Percentiles rank a stretch among this genome's conserved stretches.
Evolutionary conservation across 352 stramenopile genomes (phyloP).

Genomic region (Phytopythium kandeliae): DNA sequence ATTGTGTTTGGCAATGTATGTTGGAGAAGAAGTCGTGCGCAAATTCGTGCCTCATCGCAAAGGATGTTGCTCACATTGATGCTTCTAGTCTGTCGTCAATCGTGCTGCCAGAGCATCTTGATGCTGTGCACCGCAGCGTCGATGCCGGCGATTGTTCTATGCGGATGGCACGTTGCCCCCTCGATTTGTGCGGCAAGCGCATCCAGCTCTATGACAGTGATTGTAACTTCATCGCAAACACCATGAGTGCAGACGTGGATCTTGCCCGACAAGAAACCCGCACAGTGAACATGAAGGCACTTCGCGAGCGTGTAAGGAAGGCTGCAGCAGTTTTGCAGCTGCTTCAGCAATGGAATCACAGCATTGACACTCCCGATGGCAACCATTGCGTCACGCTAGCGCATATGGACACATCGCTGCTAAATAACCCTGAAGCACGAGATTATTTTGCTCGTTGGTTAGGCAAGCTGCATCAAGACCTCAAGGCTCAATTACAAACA

Average conservation of each 20-base stretch:
- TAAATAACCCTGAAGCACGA: slow-evolving; percentile 3
- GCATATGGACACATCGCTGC: background rate
- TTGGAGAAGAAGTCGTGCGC: slow-evolving; percentile 36
- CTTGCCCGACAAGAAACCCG: slow-evolving; percentile 3
- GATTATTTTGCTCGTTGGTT: slow-evolving; percentile 17
- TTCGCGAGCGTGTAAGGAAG: slow-evolving; percentile 10
- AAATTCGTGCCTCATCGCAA: slow-evolving; percentile 12
- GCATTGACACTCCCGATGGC: background rate
- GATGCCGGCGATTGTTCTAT: slow-evolving; percentile 42
- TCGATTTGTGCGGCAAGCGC: slow-evolving; percentile 66
- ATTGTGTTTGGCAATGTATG: slow-evolving; percentile 69
- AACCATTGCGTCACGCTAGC: background rate
- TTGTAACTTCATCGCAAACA: background rate
- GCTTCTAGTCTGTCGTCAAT: background rate
- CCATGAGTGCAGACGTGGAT: slow-evolving; percentile 18
- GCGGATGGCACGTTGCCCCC: slow-evolving; percentile 31
- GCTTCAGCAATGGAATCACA: background rate
- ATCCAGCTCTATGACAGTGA: slow-evolving; percentile 39
- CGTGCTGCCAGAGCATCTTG: slow-evolving; percentile 23
- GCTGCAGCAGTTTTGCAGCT: background rate
- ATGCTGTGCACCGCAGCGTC: slow-evolving; percentile 35
- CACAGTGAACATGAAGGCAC: slow-evolving; percentile 7
- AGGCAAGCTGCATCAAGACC: slow-evolving; percentile 1
- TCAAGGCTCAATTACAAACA: slow-evolving; percentile 3
- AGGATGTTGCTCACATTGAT: background rate